phyloP scores from a whole-genome alignment of 208 protist genomes.

The Acanthamoeba castellanii region DNA sequence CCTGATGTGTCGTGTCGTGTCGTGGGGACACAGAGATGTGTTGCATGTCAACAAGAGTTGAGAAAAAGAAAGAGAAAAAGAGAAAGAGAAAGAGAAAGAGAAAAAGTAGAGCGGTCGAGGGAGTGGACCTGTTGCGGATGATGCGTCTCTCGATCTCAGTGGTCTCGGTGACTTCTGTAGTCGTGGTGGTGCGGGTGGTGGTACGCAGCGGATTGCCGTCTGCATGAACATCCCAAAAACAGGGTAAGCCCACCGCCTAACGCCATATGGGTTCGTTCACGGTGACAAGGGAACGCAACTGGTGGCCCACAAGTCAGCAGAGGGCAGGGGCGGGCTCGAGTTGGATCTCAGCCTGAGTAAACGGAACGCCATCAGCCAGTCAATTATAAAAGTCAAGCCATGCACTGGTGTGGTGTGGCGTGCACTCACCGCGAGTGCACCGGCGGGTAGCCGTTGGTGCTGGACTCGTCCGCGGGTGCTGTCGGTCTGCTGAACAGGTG shows the following conservation, averaged over 20 bases:
- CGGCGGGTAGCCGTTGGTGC: neutral
- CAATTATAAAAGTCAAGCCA: too few species aligned
- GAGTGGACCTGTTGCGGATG: neutral
- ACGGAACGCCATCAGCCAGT: neutral
- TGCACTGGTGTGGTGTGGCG: neutral
- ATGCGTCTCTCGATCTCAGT: neutral
- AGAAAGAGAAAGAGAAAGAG: too few species aligned
- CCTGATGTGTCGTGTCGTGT: too few species aligned
- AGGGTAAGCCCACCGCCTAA: too few species aligned
- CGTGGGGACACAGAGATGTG: too few species aligned
- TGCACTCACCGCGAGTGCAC: too few species aligned
- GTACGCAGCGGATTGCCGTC: neutral
- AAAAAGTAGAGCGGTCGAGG: neutral
- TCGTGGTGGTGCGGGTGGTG: neutral
- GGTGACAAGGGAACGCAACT: too few species aligned
- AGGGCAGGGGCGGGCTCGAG: neutral
- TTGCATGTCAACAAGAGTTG: too few species aligned
- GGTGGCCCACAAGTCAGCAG: neutral
- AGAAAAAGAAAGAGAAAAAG: too few species aligned
- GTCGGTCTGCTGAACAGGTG: neutral
- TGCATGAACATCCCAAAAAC: too few species aligned
- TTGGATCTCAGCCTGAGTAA: neutral
- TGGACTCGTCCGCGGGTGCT: neutral
- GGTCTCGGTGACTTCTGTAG: neutral
- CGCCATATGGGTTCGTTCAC: too few species aligned